Evolutionary conservation across 257 asterid genomes (phyloP).

Genomic region (Solanum gandarillasii): DNA sequence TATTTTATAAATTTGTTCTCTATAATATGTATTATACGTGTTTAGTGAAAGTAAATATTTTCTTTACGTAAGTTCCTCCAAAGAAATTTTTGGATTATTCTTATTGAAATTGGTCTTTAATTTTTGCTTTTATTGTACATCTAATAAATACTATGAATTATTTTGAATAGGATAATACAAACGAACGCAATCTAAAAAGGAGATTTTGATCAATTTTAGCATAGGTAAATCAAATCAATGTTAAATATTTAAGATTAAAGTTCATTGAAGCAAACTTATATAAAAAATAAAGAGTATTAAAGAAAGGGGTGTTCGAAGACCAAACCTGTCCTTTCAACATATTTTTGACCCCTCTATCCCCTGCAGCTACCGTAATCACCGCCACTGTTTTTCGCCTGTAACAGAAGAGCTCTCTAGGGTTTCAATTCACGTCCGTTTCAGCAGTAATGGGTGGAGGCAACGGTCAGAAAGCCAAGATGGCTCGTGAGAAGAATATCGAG

Average conservation of each 20-base stretch:
- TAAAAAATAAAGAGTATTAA: not conserved
- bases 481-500: conserved; percentile 72
- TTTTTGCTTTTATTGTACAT: too few species aligned
- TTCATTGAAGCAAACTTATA: not conserved
- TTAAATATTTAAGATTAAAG: not conserved
- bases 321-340: not conserved
- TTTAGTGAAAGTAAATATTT: too few species aligned
- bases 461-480: conserved; percentile 73
- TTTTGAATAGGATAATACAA: not conserved
- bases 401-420: not conserved
- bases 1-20: too few species aligned
- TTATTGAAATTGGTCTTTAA: not conserved
- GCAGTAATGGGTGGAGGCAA: conserved; percentile 75
- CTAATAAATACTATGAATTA: not conserved
- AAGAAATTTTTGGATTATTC: too few species aligned
- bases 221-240: not conserved
- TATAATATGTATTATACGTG: too few species aligned
- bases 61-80: too few species aligned
- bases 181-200: not conserved
- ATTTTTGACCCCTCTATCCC: not conserved
- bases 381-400: not conserved
- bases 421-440: not conserved
- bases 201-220: not conserved
- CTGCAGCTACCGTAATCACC: not conserved
- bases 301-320: not conserved